Conservation (phyloP, 495 filamentous ascomycete genomes). For the Clohesyomyces aquaticus region DNA sequence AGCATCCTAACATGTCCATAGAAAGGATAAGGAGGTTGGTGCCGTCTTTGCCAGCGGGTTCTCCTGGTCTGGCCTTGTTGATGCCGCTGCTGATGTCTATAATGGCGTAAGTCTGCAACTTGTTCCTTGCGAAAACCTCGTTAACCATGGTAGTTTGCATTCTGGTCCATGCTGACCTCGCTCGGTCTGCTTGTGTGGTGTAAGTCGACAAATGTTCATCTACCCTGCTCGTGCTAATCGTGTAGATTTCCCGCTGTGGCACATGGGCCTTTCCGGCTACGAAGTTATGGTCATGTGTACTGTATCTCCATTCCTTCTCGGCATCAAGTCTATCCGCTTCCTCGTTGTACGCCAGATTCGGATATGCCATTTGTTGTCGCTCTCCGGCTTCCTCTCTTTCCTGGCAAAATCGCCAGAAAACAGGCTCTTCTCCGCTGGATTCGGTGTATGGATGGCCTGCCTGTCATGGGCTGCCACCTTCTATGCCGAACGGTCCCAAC, state of each 20-base stretch:
- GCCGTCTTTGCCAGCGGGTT: slow-evolving; percentile 74
- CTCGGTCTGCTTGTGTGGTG: slow-evolving; percentile 91
- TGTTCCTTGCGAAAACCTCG: neutral
- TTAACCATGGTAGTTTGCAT: slow-evolving; percentile 69
- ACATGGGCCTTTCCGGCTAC: slow-evolving; percentile 99
- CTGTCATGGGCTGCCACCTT: slow-evolving; percentile 81
- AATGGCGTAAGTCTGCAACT: slow-evolving; percentile 68
- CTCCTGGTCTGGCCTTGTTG: slow-evolving; percentile 72
- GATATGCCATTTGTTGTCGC: slow-evolving; percentile 71
- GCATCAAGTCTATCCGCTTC: slow-evolving; percentile 67
- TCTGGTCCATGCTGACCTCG: slow-evolving; percentile 92
- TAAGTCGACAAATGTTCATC: slow-evolving; percentile 54
- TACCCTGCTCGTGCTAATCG: neutral
- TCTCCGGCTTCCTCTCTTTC: slow-evolving; percentile 80
- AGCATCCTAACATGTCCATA: slow-evolving; percentile 45
- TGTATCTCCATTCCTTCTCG: slow-evolving; percentile 81
- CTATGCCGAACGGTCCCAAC: slow-evolving; percentile 75
- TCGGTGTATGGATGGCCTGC: slow-evolving; percentile 76
- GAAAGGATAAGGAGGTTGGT: slow-evolving; percentile 75
- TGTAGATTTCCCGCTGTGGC: slow-evolving; percentile 95
- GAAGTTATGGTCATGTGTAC: slow-evolving; percentile 85
- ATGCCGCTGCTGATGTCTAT: slow-evolving; percentile 87
- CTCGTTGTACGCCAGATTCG: slow-evolving; percentile 70
- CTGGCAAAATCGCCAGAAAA: slow-evolving; percentile 71
- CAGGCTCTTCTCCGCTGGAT: slow-evolving; percentile 78